Conservation (phyloP, 306 rosid genomes). For the Rosa chinensis region DNA sequence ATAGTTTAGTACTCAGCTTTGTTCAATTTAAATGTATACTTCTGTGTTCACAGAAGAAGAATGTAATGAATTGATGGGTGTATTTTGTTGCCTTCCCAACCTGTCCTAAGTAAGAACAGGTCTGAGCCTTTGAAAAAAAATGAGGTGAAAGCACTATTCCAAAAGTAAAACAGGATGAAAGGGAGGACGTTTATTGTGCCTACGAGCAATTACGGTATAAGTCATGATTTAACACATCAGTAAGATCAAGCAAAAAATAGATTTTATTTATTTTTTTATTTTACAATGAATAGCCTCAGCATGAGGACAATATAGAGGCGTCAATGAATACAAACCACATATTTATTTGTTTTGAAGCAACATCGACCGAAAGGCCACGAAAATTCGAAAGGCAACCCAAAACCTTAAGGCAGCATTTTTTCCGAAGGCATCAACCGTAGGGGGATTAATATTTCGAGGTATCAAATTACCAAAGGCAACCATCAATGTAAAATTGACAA, state of each 20-base stretch:
- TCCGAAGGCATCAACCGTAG: no score
- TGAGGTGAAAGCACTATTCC: not conserved
- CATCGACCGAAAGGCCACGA: no score
- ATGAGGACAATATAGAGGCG: no score
- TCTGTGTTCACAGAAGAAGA: not conserved
- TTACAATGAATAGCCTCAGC: constrained; percentile 15
- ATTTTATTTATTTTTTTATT: not conserved
- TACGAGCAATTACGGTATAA: not conserved
- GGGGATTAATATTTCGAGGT: no score
- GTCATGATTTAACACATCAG: not conserved
- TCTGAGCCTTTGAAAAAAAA: not conserved
- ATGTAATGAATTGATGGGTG: not conserved
- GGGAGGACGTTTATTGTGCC: not conserved
- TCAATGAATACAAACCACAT: no score
- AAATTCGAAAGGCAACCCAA: no score
- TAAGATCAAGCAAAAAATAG: not conserved
- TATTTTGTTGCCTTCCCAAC: not conserved
- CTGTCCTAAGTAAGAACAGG: not conserved
- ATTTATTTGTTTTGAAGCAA: no score
- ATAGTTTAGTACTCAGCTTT: not conserved
- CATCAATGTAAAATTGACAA: no score
- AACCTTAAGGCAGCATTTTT: no score
- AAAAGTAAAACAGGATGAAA: not conserved
- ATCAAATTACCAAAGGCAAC: no score
- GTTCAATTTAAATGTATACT: not conserved